Conservation (phyloP, 495 filamentous ascomycete genomes). For the Aspergillus sparsus region DNA sequence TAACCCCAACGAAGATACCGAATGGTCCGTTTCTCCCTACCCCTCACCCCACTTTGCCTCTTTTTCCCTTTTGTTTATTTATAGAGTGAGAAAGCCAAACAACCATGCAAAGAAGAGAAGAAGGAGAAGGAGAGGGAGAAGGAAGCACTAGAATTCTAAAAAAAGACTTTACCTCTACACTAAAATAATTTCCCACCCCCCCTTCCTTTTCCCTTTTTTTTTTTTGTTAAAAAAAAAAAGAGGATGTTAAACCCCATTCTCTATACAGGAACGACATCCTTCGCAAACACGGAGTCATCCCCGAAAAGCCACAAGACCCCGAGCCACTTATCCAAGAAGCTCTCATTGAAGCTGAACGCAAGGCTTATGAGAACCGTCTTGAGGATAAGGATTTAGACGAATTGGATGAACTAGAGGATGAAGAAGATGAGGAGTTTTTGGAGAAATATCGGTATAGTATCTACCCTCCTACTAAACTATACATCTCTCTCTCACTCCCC, state of each 20-base stretch:
- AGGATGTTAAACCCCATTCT: neutral
- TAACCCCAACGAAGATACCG: constrained; percentile 94
- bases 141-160: too few relatives aligned
- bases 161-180: too few relatives aligned
- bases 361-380: constrained; percentile 85
- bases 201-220: neutral
- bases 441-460: constrained; percentile 68
- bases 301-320: constrained; percentile 91
- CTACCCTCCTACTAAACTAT: neutral
- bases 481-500: neutral
- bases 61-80: neutral
- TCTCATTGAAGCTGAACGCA: constrained; percentile 72
- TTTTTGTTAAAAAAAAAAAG: neutral
- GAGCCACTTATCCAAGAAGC: constrained; percentile 96
- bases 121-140: too few relatives aligned
- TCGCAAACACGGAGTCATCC: constrained; percentile 91
- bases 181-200: too few relatives aligned
- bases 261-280: constrained; percentile 92
- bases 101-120: too few relatives aligned
- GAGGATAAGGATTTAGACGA: constrained; percentile 94
- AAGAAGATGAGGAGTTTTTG: constrained; percentile 89
- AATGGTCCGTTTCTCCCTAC: constrained; percentile 66
- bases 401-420: constrained; percentile 90
- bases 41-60: constrained; percentile 12
- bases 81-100: too few relatives aligned